These are phyloP conservation scores for Blastomyces emzantsi DNA, from an alignment of 2,329 filamentous ascomycete species.

Conservation along the genomic window DNA sequence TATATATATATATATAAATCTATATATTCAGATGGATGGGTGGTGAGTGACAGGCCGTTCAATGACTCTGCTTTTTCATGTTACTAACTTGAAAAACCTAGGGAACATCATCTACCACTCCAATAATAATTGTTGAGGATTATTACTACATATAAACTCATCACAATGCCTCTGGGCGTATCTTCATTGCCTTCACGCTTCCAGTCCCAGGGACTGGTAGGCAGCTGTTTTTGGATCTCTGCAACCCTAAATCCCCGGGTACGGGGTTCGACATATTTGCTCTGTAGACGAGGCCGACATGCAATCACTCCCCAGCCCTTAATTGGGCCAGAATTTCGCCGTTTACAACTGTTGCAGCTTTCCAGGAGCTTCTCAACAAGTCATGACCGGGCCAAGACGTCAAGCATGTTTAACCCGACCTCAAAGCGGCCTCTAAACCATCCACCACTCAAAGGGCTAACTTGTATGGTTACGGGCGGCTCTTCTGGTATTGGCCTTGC, in stretches of 20 bases:
- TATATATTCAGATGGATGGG: background rate
- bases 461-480: conserved; percentile 56
- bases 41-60: background rate
- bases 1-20: background rate
- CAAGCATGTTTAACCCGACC: background rate
- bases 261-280: background rate
- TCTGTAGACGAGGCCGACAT: background rate
- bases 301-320: background rate
- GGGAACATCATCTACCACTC: background rate
- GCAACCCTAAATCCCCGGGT: background rate
- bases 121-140: background rate
- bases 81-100: conserved; percentile 4
- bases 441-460: conserved; percentile 27
- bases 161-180: background rate
- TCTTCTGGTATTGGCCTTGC: conserved; percentile 61
- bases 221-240: background rate
- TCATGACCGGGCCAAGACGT: background rate
- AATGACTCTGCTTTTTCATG: background rate
- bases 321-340: background rate
- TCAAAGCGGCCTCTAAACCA: background rate
- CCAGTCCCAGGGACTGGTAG: background rate
- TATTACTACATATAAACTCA: background rate
- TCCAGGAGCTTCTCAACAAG: background rate
- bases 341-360: too few relatives aligned
- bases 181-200: background rate